Conservation (phyloP, 1,139 yeast species). For the Saccharomyces hybrid region DNA sequence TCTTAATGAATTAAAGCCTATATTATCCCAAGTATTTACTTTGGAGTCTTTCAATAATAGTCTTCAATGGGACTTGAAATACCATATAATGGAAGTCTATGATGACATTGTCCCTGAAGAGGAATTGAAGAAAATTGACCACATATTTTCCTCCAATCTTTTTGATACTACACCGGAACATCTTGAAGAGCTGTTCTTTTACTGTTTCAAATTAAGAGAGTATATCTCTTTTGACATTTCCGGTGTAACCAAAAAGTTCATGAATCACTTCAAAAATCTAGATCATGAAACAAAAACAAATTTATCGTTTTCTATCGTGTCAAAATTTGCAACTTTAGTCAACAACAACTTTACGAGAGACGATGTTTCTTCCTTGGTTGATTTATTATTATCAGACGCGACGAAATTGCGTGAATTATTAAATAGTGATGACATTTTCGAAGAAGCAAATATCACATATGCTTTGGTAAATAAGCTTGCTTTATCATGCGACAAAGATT, state of each 20-base stretch:
- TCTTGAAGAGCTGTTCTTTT: slow-evolving; percentile 32
- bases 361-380: slow-evolving; percentile 12
- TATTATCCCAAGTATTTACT: slow-evolving; percentile 23
- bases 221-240: slow-evolving; percentile 31
- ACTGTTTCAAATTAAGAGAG: slow-evolving; percentile 45
- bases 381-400: slow-evolving; percentile 13
- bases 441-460: slow-evolving; percentile 37
- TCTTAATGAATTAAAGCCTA: slow-evolving; percentile 22
- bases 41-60: slow-evolving; percentile 12
- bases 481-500: slow-evolving; percentile 3
- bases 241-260: slow-evolving; percentile 26
- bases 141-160: not conserved
- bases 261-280: slow-evolving; percentile 22
- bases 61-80: slow-evolving; percentile 42
- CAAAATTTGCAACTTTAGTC: slow-evolving; percentile 53
- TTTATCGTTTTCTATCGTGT: slow-evolving; percentile 31
- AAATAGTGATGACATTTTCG: slow-evolving; percentile 33
- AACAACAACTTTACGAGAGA: slow-evolving; percentile 33
- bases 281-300: slow-evolving; percentile 4
- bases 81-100: slow-evolving; percentile 43
- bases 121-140: slow-evolving; percentile 7
- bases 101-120: slow-evolving; percentile 35
- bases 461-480: slow-evolving; percentile 20
- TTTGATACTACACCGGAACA: not conserved
- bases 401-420: slow-evolving; percentile 19